phyloP scores from a whole-genome alignment of 1,139 yeast species.

The Candida buenavistaensis region DNA sequence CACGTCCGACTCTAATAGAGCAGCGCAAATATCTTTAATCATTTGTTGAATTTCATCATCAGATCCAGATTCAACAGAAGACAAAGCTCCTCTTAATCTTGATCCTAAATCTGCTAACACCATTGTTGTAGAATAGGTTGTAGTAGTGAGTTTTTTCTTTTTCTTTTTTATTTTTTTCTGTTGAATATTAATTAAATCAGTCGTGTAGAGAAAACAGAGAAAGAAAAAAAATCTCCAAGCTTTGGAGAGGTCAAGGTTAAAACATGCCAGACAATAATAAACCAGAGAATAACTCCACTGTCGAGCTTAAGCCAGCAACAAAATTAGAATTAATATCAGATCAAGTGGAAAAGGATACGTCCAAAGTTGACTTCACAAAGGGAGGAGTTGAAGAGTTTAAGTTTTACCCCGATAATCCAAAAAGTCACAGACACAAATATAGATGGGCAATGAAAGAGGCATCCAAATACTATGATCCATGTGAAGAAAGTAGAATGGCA shows the following conservation, averaged over 20 bases:
- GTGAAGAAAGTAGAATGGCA: conserved; percentile 86
- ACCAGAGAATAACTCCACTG: too few relatives aligned
- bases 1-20: conserved; percentile 88
- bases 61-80: conserved; percentile 52
- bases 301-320: too few relatives aligned
- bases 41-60: conserved; percentile 47
- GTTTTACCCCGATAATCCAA: conserved; percentile 84
- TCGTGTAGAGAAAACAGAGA: neutral
- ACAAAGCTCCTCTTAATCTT: conserved; percentile 75
- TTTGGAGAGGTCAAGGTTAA: too few relatives aligned
- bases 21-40: conserved; percentile 87
- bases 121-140: conserved; percentile 41
- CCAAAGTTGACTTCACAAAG: conserved; percentile 57
- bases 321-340: conserved; percentile 17
- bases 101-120: conserved; percentile 94
- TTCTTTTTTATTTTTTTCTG: neutral
- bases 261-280: too few relatives aligned
- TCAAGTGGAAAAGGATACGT: conserved; percentile 40
- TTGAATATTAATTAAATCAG: neutral
- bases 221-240: too few relatives aligned
- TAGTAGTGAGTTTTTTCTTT: neutral
- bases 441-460: conserved; percentile 70
- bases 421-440: conserved; percentile 59
- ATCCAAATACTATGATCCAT: conserved; percentile 87
- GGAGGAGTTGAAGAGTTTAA: conserved; percentile 56